These are phyloP conservation scores for Ceratocystis huliohia DNA, from an alignment of 2,329 filamentous ascomycete genomes.

Conservation along the genomic window DNA sequence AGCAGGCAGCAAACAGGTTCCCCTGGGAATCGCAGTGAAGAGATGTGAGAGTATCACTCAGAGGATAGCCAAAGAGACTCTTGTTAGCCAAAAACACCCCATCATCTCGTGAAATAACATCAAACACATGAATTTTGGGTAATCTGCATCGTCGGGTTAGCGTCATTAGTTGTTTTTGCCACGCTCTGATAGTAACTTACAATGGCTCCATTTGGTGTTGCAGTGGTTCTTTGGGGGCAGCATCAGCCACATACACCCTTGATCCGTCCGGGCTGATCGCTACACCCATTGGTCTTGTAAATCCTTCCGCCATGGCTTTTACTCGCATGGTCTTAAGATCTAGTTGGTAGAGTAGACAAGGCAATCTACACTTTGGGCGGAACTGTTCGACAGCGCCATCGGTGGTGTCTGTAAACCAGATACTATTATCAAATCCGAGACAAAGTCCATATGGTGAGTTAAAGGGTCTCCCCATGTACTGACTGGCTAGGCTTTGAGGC, in stretches of 20 bases:
- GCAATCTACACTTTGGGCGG: slow-evolving; percentile 33
- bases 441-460: slow-evolving; percentile 40
- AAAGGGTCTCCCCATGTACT: slow-evolving; percentile 35
- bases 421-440: slow-evolving; percentile 31
- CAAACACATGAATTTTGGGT: slow-evolving; percentile 29
- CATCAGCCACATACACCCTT: slow-evolving; percentile 36
- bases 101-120: slow-evolving; percentile 27
- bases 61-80: slow-evolving; percentile 39
- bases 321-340: slow-evolving; percentile 31
- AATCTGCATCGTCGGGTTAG: not conserved
- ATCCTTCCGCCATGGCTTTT: slow-evolving; percentile 36
- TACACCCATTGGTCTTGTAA: slow-evolving; percentile 36
- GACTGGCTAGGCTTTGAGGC: slow-evolving; percentile 29
- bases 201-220: not conserved
- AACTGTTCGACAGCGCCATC: slow-evolving; percentile 39
- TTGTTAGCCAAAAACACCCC: slow-evolving; percentile 34
- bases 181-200: not conserved
- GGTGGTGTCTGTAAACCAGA: slow-evolving; percentile 40
- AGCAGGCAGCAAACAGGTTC: slow-evolving; percentile 38
- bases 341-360: slow-evolving; percentile 38
- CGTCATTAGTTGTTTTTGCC: not conserved
- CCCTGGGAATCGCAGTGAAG: slow-evolving; percentile 36
- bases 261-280: slow-evolving; percentile 36
- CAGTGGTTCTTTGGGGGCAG: slow-evolving; percentile 23
- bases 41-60: slow-evolving; percentile 35